Evolutionary conservation across 805 yeast species (phyloP).

Genomic region (Candida railenensis): DNA sequence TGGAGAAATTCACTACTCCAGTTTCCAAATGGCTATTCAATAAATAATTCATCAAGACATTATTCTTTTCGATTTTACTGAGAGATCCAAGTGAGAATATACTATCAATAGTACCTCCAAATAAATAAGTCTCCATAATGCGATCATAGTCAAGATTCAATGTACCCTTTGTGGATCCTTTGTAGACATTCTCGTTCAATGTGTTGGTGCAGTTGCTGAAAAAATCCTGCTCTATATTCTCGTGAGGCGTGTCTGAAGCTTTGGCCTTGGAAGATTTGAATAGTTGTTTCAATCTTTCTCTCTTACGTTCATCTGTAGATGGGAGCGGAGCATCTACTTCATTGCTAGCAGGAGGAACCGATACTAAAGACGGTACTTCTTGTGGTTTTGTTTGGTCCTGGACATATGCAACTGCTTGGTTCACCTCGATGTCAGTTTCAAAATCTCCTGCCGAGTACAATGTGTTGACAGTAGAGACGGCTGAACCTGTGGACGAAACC

Average conservation of each 20-base stretch:
- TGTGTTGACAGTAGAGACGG: constrained; percentile 1
- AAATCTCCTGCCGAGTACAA: constrained; percentile 6
- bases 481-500: not conserved
- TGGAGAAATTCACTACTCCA: constrained; percentile 16
- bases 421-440: not conserved
- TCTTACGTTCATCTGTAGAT: not conserved
- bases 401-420: not conserved
- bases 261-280: constrained; percentile 2
- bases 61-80: not conserved
- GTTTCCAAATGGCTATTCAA: constrained; percentile 15
- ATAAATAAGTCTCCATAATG: constrained; percentile 19
- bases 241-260: not conserved
- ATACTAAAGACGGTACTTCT: not conserved
- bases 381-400: not conserved
- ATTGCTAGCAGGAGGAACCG: not conserved
- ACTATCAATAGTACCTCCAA: constrained; percentile 15
- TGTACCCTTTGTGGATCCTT: constrained; percentile 3
- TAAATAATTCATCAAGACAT: constrained; percentile 13
- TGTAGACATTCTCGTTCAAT: constrained; percentile 5
- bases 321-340: not conserved
- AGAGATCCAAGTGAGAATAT: constrained; percentile 8
- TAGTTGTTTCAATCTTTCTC: constrained; percentile 1
- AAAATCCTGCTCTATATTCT: constrained; percentile 1
- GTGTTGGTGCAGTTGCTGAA: constrained; percentile 1
- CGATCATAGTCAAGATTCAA: constrained; percentile 13